Base-by-base conservation (phyloP, 2,329 filamentous ascomycete genomes). In the Byssochlamys sp. region DNA sequence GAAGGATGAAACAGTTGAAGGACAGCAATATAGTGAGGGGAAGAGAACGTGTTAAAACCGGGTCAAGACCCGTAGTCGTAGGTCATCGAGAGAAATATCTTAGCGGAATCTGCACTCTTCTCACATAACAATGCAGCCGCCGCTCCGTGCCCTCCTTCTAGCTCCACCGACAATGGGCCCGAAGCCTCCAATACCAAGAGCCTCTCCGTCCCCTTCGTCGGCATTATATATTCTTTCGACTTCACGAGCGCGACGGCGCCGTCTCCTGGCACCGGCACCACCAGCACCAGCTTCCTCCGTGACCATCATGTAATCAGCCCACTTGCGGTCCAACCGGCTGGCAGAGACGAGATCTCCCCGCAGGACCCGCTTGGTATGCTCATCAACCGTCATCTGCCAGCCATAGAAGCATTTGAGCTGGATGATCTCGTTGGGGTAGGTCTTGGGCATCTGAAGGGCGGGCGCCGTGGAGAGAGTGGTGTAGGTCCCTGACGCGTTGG, bases 301-400 rank as follows among this genome's bases (percentile, higher is more conserved):
- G 14, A 89, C 86, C 75, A 95, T 89, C 91, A 96, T 96, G 71
- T 90, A 95, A 56, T 95, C 88, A 0, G 88, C 87, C 92, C 92
- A 97, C 71, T 92, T 95, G 62, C 86, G 81, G 77, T 96, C 91
- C 24, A 97, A 79, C n/a, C 89, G 80, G 39, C 80, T 81, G 0
- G 94, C 94, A 1, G 88, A 81, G 0, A 80, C 78, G 58, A 90
- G 81, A 60, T 96, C 89, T 5, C 90, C 90, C 3, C 83, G 80
- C 55, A 95, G 72, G 0, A 96, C 89, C 3, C 91, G 84, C 75
- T 91, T 92, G 55, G 86, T 91, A 73, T 97, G 92, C 71, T 96
- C 91, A 63, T 96, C 88, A 3, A 96, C 91, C 0, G 91, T 96
- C 75, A 90, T 89, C 74, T 97, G 92, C 84, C 90, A 96, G 49